Evolutionary conservation across 352 stramenopile genomes (phyloP).

Genomic region (Globisporangium irregulare): DNA sequence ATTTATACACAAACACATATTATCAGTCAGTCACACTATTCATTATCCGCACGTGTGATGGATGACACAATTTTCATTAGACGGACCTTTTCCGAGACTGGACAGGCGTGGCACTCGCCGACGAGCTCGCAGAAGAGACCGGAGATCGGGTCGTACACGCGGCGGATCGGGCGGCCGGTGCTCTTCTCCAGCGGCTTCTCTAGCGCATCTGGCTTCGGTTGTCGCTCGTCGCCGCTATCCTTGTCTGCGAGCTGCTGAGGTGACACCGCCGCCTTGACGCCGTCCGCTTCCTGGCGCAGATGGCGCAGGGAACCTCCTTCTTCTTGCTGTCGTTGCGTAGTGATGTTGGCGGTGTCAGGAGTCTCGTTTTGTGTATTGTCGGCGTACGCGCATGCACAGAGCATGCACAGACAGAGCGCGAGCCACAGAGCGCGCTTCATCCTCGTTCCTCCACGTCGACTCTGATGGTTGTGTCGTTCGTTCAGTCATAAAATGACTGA

Average conservation of each 20-base stretch:
- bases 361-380: background rate
- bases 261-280: background rate
- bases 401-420: conserved; percentile 14
- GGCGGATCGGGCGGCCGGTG: conserved; percentile 30
- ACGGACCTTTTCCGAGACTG: conserved; percentile 41
- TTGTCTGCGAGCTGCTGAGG: background rate
- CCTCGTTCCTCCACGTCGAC: background rate
- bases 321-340: background rate
- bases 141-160: conserved; percentile 61
- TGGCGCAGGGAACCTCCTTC: background rate
- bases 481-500: background rate
- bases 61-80: background rate
- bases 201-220: background rate
- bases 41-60: background rate
- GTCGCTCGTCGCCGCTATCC: background rate
- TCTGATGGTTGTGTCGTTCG: background rate
- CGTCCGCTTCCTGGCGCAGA: background rate
- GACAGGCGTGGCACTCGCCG: conserved; percentile 53
- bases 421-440: conserved; percentile 13
- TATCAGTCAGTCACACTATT: background rate
- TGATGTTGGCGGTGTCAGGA: background rate
- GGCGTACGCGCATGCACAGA: conserved; percentile 15
- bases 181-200: conserved; percentile 25
- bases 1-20: background rate
- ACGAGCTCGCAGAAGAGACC: conserved; percentile 57